Base-by-base conservation (phyloP, 768 basidiomycete species). In the Chlorophyllum brunneum region DNA sequence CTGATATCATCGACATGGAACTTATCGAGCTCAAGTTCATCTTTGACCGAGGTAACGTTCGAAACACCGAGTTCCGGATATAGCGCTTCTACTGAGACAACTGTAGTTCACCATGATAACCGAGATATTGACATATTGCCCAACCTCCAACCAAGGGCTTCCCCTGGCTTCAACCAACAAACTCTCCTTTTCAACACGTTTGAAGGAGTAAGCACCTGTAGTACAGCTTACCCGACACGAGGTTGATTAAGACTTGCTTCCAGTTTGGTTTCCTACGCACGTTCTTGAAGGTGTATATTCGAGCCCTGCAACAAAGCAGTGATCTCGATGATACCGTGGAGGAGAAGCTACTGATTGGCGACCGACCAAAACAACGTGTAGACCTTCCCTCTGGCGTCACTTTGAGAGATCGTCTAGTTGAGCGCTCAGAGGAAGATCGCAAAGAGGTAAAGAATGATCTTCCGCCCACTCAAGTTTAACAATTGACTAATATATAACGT, bases 11-110 rank as follows among this genome's bases (percentile, higher is more conserved):
- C 55, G 88, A 90, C 56, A 83, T 86, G 79, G 90, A 92, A 61
- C 74, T 92, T 27, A 85, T 90, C 54, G 89, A 92, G 57, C 70
- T 93, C 49, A 89, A 88, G 62, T 88, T 92, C 62, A 81, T 89
- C 61, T 86, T 89, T 61, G 85, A 89, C 60, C 80, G 87, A 48
- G 69, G 85, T 87, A 31, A 58, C 53, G 81, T 71, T 16, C 8
- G n/a, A 24, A 11, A 9, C 15, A 10, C 37, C n/a, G 26, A 20
- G 22, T n/a, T n/a, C 34, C 10, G 36, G 16, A 27, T 1, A 8
- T 22, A 24, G 36, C 29, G 20, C 26, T 24, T 6, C 20, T 33
- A 18, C 45, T 60, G 30, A 55, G 18, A n/a, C 41, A 8, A 54
- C n/a, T 16, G n/a, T 60, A 88, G 85, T 74, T 51, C 88, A 93